Conservation (phyloP, 2,329 filamentous ascomycete genomes). For the Fusarium keratoplasticum region DNA sequence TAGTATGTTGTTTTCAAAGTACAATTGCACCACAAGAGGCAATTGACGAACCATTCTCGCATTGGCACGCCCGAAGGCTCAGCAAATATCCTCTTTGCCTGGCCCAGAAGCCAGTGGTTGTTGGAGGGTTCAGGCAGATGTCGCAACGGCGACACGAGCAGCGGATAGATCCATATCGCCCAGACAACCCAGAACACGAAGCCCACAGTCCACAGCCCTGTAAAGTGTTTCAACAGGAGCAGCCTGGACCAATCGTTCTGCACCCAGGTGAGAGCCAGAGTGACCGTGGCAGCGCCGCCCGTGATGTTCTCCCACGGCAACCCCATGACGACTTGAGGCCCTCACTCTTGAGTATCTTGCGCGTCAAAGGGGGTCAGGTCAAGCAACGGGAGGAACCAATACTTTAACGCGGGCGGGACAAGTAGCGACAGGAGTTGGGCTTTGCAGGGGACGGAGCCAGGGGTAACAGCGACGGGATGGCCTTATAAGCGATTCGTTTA, state of each 20-base stretch:
- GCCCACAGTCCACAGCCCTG: conserved; percentile 51
- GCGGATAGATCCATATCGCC: conserved; percentile 60
- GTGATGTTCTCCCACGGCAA: conserved; percentile 41
- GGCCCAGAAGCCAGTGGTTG: conserved; percentile 61
- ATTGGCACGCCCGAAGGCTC: conserved; percentile 58
- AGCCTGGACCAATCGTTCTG: conserved; percentile 45
- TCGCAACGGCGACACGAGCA: conserved; percentile 61
- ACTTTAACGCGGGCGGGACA: conserved; percentile 1
- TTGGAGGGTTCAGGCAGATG: conserved; percentile 58
- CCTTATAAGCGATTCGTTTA: conserved; percentile 40
- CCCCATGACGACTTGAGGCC: conserved; percentile 29
- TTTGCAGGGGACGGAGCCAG: conserved; percentile 27
- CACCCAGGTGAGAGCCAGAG: conserved; percentile 31
- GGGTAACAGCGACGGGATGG: conserved; percentile 27
- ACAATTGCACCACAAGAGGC: not conserved
- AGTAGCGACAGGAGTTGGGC: conserved; percentile 18
- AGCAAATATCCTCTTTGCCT: conserved; percentile 54
- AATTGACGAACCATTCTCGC: conserved; percentile 59
- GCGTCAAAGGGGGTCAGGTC: not conserved
- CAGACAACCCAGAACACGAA: conserved; percentile 54
- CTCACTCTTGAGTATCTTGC: not conserved
- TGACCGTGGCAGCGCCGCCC: conserved; percentile 39
- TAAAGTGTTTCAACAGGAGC: conserved; percentile 50
- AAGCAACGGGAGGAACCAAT: not conserved
- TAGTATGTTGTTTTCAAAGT: not conserved